Evolutionary conservation across 768 basidiomycete species (phyloP).

Genomic region (Boletus vermiculosoides): DNA sequence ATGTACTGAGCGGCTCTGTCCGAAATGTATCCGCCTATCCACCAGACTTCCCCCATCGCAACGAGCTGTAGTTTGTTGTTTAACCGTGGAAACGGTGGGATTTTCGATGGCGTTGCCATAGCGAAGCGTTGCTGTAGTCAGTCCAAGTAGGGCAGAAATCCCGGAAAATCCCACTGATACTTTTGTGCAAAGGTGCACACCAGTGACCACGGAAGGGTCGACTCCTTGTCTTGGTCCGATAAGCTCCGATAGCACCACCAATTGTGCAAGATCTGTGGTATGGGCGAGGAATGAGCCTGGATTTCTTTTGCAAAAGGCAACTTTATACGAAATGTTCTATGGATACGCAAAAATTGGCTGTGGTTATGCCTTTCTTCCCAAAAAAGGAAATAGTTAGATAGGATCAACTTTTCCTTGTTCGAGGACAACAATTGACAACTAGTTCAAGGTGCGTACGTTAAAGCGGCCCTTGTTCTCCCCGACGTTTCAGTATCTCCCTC

Average conservation of each 20-base stretch:
- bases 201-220: not conserved
- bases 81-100: conserved; percentile 13
- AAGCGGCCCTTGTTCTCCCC: conserved; percentile 14
- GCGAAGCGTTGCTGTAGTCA: not conserved
- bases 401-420: conserved; percentile 19
- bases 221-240: too few species aligned
- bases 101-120: not conserved
- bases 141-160: not conserved
- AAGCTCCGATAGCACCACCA: too few species aligned
- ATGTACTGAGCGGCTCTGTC: too few species aligned
- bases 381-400: conserved; percentile 1
- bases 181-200: not conserved
- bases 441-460: not conserved
- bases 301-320: not conserved
- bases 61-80: not conserved
- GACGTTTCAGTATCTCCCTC: conserved; percentile 3
- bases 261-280: too few species aligned
- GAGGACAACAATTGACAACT: conserved; percentile 15
- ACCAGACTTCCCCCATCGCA: not conserved
- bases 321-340: conserved; percentile 1
- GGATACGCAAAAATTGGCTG: conserved; percentile 5
- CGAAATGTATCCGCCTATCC: not conserved
- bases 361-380: not conserved
- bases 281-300: not conserved
- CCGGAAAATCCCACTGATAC: not conserved